phyloP scores from a whole-genome alignment of 1,139 yeast species.

The Nakaseomyces bracarensis region DNA sequence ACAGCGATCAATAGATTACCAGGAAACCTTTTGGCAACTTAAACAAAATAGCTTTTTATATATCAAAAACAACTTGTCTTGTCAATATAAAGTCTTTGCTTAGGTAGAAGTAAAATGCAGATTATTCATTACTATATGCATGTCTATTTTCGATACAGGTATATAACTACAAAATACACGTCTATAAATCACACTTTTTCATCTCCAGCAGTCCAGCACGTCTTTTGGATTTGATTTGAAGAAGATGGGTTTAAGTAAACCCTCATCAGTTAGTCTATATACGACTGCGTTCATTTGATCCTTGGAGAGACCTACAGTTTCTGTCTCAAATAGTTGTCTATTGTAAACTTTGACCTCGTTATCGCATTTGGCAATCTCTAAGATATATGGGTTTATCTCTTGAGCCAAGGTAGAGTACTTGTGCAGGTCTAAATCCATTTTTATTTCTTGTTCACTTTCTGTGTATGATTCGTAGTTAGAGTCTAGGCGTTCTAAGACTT shows the following conservation, averaged over 20 bases:
- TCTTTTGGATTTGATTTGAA: constrained; percentile 20
- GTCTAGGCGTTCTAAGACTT: background rate
- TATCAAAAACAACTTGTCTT: too few species aligned
- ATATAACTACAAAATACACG: too few species aligned
- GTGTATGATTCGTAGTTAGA: constrained; percentile 1
- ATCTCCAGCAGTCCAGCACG: constrained; percentile 18
- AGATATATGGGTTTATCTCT: constrained; percentile 23
- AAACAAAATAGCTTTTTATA: background rate
- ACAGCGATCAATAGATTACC: background rate
- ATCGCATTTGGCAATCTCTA: constrained; percentile 24
- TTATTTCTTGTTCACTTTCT: constrained; percentile 2
- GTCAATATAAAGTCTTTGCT: too few species aligned
- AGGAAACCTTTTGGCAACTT: background rate
- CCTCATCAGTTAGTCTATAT: constrained; percentile 13
- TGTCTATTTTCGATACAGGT: background rate
- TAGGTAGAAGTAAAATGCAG: background rate
- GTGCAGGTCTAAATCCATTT: constrained; percentile 1
- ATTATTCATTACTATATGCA: background rate
- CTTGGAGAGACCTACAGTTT: constrained; percentile 12
- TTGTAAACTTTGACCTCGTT: constrained; percentile 14
- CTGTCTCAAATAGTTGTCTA: constrained; percentile 13
- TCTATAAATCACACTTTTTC: background rate
- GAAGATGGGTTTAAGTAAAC: constrained; percentile 19
- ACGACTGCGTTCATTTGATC: constrained; percentile 14
- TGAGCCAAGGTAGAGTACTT: constrained; percentile 11